Conservation (phyloP, 331 rosid genomes). For the Rosa hybrid region DNA sequence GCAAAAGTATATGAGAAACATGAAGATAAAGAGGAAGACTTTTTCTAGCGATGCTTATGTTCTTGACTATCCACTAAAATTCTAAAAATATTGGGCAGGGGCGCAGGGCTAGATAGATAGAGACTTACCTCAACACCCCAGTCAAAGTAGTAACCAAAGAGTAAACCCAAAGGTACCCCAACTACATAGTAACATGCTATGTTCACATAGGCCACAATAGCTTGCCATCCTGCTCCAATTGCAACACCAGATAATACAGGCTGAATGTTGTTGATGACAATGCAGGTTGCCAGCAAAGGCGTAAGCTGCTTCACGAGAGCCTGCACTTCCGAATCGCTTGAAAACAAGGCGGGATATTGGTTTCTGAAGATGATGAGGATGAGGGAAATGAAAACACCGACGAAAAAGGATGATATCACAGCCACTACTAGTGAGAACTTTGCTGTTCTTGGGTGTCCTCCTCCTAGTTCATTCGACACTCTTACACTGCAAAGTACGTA, state of each 20-base stretch:
- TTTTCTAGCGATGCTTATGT: not conserved
- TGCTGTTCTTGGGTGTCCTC: constrained; percentile 76
- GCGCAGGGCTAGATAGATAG: not conserved
- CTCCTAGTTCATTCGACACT: constrained; percentile 81
- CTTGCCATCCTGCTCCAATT: constrained; percentile 87
- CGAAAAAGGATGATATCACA: constrained; percentile 34
- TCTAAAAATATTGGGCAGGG: not conserved
- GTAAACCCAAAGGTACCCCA: constrained; percentile 75
- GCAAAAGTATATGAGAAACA: not conserved
- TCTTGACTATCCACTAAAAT: not conserved
- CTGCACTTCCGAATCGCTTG: constrained; percentile 50
- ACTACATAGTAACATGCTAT: constrained; percentile 62
- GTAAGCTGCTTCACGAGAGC: constrained; percentile 54
- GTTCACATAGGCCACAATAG: constrained; percentile 65
- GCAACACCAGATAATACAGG: constrained; percentile 88
- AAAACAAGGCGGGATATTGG: constrained; percentile 50
- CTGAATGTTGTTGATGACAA: constrained; percentile 68
- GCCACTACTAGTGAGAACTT: constrained; percentile 69
- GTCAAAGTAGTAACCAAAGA: constrained; percentile 48
- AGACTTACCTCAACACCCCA: constrained; percentile 52
- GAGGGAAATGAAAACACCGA: constrained; percentile 40
- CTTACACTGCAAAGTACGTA: constrained; percentile 49
- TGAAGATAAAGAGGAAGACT: no score
- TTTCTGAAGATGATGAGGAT: constrained; percentile 37
- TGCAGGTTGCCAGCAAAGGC: constrained; percentile 65